Conservation (phyloP, 1,284 basidiomycete species). For the Puccinia sorghi region DNA sequence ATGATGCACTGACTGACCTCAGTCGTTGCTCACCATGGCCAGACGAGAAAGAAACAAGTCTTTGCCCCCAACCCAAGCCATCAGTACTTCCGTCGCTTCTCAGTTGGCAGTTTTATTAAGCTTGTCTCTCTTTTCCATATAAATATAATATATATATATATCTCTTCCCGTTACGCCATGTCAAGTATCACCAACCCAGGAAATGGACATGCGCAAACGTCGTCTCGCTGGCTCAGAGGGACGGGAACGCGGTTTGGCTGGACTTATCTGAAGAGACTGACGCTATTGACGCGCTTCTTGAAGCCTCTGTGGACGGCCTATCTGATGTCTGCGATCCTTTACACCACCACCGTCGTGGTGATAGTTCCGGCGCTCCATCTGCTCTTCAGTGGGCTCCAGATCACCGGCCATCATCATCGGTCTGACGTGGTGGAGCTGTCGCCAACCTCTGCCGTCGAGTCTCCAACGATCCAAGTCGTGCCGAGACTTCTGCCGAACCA, state of each 20-base stretch:
- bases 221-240: too few species aligned
- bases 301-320: constrained; percentile 41
- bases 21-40: too few species aligned
- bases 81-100: too few species aligned
- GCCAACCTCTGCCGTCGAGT: not conserved
- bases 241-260: not conserved
- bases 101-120: too few species aligned
- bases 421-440: constrained; percentile 7
- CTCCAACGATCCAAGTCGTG: constrained; percentile 27
- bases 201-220: too few species aligned
- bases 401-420: not conserved
- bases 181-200: too few species aligned
- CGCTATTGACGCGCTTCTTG: constrained; percentile 12
- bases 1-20: too few species aligned
- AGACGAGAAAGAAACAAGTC: too few species aligned
- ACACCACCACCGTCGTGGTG: constrained; percentile 14
- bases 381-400: not conserved
- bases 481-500: constrained; percentile 30
- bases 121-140: too few species aligned
- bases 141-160: too few species aligned
- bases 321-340: constrained; percentile 37
- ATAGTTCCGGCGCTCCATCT: constrained; percentile 16
- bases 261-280: not conserved
- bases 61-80: too few species aligned
- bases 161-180: too few species aligned